phyloP scores from a whole-genome alignment of 371 early-diverging fungal species.

The Enterocytospora artemiae region DNA sequence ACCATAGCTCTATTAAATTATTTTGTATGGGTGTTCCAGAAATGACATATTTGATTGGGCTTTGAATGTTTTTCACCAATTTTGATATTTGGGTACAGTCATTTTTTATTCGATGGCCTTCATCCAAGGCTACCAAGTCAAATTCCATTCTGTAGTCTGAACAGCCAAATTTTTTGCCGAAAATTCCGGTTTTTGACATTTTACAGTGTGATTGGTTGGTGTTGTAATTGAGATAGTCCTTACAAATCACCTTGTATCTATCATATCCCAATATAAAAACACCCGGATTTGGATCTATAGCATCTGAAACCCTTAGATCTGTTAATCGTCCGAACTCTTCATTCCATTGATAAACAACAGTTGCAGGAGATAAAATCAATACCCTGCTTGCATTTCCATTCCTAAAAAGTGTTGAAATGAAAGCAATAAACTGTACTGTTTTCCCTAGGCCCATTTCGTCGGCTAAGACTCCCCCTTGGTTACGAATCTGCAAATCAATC shows the following conservation, averaged over 20 bases:
- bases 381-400: conserved; percentile 60
- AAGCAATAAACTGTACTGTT: conserved; percentile 77
- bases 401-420: conserved; percentile 65
- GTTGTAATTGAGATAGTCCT: no score
- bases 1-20: conserved; percentile 86
- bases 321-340: conserved; percentile 77
- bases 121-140: conserved; percentile 83
- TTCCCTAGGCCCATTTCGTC: conserved; percentile 96
- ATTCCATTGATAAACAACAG: conserved; percentile 84
- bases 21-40: conserved; percentile 96
- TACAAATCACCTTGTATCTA: conserved; percentile 77
- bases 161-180: conserved; percentile 62
- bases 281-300: conserved; percentile 70
- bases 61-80: conserved; percentile 28
- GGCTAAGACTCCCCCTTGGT: conserved; percentile 86
- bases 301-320: neutral
- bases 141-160: conserved; percentile 59
- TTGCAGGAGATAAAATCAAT: conserved; percentile 81
- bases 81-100: conserved; percentile 76
- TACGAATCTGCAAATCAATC: conserved; percentile 70
- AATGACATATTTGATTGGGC: conserved; percentile 67
- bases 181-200: conserved; percentile 64
- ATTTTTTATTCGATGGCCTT: conserved; percentile 90
- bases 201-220: no score
- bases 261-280: conserved; percentile 73